These are phyloP conservation scores for Gnomoniopsis sp. DNA, from an alignment of 2,329 filamentous ascomycete species.

Conservation along the genomic window DNA sequence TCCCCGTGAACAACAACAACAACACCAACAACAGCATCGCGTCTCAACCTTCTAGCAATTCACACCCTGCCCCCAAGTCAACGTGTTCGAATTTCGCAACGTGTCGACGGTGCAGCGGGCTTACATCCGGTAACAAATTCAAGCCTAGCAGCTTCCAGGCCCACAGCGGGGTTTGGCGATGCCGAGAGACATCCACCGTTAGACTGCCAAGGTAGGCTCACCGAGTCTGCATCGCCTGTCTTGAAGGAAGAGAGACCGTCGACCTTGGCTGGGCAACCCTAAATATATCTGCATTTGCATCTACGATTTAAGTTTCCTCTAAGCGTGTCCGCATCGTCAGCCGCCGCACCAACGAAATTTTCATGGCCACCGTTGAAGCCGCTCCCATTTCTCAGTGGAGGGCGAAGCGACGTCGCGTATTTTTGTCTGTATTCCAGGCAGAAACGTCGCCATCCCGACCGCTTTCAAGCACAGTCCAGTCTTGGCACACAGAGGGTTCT, in stretches of 20 bases:
- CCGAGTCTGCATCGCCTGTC: neutral
- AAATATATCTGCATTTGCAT: neutral
- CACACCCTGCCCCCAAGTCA: no score
- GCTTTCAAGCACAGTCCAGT: conserved; percentile 27
- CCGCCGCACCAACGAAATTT: neutral
- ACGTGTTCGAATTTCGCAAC: no score
- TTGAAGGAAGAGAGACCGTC: neutral
- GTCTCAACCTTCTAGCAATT: no score
- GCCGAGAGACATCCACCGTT: neutral
- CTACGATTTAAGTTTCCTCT: neutral
- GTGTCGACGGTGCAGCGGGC: no score
- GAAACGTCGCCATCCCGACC: conserved; percentile 41
- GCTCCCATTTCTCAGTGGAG: conserved; percentile 37
- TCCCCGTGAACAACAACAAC: no score
- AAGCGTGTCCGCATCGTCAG: neutral
- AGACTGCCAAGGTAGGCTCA: neutral
- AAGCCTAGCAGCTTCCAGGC: no score
- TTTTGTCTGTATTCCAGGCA: conserved; percentile 54
- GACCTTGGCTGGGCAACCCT: neutral
- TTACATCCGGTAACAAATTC: no score
- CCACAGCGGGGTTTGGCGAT: neutral
- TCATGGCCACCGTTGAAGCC: conserved; percentile 12
- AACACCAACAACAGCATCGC: no score
- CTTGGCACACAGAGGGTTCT: conserved; percentile 43
- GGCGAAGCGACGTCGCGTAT: conserved; percentile 45